Evolutionary conservation across 2,329 filamentous ascomycete genomes (phyloP), one percentile per base, ranked within the genome.

Genomic region (Neopestalotiopsis sp.): DNA sequence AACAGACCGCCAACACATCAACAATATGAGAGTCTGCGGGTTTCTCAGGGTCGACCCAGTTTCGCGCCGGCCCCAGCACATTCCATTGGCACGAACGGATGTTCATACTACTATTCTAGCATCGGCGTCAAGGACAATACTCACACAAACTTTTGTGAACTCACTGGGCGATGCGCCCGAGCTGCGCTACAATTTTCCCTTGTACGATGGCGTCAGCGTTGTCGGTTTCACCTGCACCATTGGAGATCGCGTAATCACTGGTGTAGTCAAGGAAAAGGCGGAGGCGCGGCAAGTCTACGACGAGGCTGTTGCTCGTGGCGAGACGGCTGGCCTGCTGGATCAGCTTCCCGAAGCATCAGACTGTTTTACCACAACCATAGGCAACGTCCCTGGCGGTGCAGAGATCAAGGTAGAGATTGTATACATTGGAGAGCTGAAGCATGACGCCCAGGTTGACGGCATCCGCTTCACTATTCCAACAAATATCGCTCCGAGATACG

Each of bases 121-220:
- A 28, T 64, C 65, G 3, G 30, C 64, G 17, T 62, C 59, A 30
- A 65, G 68, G 38, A 69, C 68, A 4, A 67, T 65, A 2, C 45
- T 69, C 3, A 56, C 65, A 3, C 68, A 69, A 58, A 69, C 68
- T 7, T 69, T 69, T 28, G n/a, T 65, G 28, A 64, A 67, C 28
- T 14, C 2, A 0, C 4, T 10, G 13, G 24, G 20, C 14, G 9
- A 49, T 14, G 13, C 67, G 34, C 24, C 45, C 12, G 82, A 93
- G 74, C 84, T 89, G 17, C 82, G 83, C 14, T 94, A 94, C 76
- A 85, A 85, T 0, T 94, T 94, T 71, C 92, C 92, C 0, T 83
- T 94, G 0, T 92, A 91, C 71, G 90, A 93, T 74, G 91, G 92
- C 10, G 89, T 92, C 17, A 91, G 88, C 6, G 89, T 94, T 0